phyloP scores from a whole-genome alignment of 192 early-diverging fungal genomes.

The Coemansia sp. region DNA sequence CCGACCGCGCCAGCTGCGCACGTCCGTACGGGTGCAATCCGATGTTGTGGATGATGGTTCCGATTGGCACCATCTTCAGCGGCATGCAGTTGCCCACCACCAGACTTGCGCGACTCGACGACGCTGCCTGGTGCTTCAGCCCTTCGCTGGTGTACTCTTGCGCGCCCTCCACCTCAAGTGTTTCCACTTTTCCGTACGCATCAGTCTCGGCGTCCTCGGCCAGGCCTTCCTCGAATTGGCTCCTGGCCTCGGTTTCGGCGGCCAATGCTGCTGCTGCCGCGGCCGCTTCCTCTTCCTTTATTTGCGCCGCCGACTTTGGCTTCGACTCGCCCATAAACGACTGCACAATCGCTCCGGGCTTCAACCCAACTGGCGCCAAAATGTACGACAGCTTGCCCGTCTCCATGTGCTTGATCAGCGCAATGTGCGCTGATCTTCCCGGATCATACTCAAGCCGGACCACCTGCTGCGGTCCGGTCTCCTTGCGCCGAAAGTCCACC shows the following conservation, averaged over 20 bases:
- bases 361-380: conserved; percentile 73
- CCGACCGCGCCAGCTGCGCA: conserved; percentile 77
- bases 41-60: conserved; percentile 85
- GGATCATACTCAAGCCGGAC: conserved; percentile 95
- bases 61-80: conserved; percentile 88
- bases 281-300: conserved; percentile 4
- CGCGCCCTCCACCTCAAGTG: conserved; percentile 2
- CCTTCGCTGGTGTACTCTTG: conserved; percentile 19
- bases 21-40: conserved; percentile 74
- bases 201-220: neutral
- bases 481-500: conserved; percentile 81
- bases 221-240: neutral
- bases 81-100: conserved; percentile 88
- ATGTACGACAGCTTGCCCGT: conserved; percentile 84
- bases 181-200: neutral
- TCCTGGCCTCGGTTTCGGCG: conserved; percentile 5
- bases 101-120: conserved; percentile 40
- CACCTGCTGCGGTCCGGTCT: conserved; percentile 75
- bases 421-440: conserved; percentile 82
- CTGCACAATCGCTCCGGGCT: conserved; percentile 73
- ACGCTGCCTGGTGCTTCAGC: conserved; percentile 7
- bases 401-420: conserved; percentile 74
- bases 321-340: conserved; percentile 37
- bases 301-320: conserved; percentile 6
- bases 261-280: neutral